Conservation (phyloP, 305 asterid species). For the Fraxinus baroniana region DNA sequence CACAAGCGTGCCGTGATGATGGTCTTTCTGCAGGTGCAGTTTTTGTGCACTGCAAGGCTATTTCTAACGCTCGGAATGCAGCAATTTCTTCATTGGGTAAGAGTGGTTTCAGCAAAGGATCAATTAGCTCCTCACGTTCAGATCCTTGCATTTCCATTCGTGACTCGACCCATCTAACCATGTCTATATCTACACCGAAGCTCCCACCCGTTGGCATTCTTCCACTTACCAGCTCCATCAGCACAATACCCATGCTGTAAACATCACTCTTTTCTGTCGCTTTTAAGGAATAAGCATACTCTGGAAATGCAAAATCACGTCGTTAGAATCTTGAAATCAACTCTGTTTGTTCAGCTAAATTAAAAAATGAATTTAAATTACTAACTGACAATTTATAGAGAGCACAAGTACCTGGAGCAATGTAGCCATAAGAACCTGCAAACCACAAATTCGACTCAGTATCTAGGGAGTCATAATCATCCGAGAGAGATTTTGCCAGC, state of each 20-base stretch:
- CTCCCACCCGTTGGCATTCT: slow-evolving; percentile 82
- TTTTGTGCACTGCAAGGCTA: slow-evolving; percentile 81
- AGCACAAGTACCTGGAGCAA: slow-evolving; percentile 75
- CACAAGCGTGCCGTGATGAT: slow-evolving; percentile 65
- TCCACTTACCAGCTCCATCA: slow-evolving; percentile 84
- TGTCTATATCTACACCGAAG: slow-evolving; percentile 66
- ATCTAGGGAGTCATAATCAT: slow-evolving; percentile 50
- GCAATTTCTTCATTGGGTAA: slow-evolving; percentile 59
- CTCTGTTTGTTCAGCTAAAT: not conserved
- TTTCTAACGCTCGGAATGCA: slow-evolving; percentile 63
- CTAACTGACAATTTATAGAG: not conserved
- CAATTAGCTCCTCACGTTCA: slow-evolving; percentile 53
- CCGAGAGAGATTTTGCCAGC: slow-evolving; percentile 65
- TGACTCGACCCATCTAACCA: slow-evolving; percentile 86
- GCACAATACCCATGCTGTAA: slow-evolving; percentile 95
- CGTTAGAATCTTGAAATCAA: not conserved
- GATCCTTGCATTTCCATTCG: slow-evolving; percentile 45
- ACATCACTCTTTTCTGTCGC: slow-evolving; percentile 88
- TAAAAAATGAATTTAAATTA: not conserved
- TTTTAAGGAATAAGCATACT: slow-evolving; percentile 77
- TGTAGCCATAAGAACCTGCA: slow-evolving; percentile 91
- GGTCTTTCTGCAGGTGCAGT: slow-evolving; percentile 86
- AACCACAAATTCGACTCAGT: slow-evolving; percentile 77
- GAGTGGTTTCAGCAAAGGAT: slow-evolving; percentile 63
- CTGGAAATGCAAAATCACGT: slow-evolving; percentile 36